Percentiles rank a stretch among this genome's conserved stretches.
Conservation (phyloP, 2,329 filamentous ascomycete genomes). For the Pseudogymnoascus sp. region DNA sequence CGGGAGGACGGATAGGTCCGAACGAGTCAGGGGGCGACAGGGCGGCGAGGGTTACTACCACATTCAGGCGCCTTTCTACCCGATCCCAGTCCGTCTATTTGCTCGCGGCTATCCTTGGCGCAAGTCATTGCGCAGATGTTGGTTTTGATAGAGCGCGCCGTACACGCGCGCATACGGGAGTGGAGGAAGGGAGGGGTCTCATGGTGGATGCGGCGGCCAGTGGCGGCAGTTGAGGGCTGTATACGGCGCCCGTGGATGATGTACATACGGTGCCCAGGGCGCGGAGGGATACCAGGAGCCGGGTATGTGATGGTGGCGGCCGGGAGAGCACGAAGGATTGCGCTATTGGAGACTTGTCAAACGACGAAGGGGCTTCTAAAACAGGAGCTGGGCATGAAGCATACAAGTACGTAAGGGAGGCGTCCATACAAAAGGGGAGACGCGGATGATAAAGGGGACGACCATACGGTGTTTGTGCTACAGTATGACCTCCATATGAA, state of each 20-base stretch:
- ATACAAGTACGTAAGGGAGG: not conserved
- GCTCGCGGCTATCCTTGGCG: not conserved
- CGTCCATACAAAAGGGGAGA: not conserved
- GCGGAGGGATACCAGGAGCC: not conserved
- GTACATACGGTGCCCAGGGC: not conserved
- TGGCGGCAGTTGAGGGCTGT: not conserved
- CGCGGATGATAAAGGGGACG: not conserved
- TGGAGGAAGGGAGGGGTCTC: not conserved
- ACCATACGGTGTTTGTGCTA: not conserved
- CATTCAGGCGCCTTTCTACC: not conserved
- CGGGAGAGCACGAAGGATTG: too few species aligned
- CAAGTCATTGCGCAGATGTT: not conserved
- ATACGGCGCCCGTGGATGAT: not conserved
- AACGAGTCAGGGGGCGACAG: not conserved
- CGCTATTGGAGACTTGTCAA: not conserved
- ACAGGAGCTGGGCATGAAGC: not conserved
- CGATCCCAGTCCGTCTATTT: not conserved
- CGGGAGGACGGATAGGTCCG: not conserved
- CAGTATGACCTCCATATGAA: not conserved
- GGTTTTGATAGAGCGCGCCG: not conserved
- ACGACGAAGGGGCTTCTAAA: not conserved
- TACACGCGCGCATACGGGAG: not conserved
- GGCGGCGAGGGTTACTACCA: not conserved
- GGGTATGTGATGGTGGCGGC: not conserved
- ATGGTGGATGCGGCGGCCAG: not conserved